Evolutionary conservation across 129 eudicot genomes (phyloP).

Genomic region (Artemisia argyi): DNA sequence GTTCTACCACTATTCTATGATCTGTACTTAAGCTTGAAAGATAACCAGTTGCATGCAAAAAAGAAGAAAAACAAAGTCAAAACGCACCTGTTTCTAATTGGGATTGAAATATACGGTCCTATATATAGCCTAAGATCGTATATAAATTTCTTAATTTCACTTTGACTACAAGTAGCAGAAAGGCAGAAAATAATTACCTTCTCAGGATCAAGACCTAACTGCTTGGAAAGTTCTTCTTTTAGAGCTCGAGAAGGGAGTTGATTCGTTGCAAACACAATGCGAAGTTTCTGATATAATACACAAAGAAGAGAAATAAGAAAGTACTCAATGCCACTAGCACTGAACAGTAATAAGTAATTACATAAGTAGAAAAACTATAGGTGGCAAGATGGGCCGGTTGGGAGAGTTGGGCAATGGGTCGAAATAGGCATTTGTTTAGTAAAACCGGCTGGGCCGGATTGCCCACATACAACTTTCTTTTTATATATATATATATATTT

Average conservation of each 20-base stretch:
- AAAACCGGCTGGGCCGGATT: too few species aligned
- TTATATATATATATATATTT: too few species aligned
- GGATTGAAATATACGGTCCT: not conserved
- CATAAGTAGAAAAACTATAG: not conserved
- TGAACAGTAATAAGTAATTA: slow-evolving; percentile 6
- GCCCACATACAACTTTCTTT: too few species aligned
- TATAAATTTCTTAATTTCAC: not conserved
- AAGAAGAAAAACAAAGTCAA: not conserved
- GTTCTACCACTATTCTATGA: not conserved
- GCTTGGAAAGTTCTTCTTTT: slow-evolving; percentile 64
- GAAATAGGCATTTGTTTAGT: not conserved
- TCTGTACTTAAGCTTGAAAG: not conserved
- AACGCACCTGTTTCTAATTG: not conserved
- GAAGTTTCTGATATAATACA: slow-evolving; percentile 71
- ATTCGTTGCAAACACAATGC: slow-evolving; percentile 72
- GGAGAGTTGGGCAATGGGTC: not conserved
- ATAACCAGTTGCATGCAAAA: not conserved
- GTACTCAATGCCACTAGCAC: slow-evolving; percentile 9
- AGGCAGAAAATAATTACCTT: slow-evolving; percentile 51
- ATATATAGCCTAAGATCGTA: not conserved
- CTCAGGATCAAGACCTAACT: slow-evolving; percentile 76
- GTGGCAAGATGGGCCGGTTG: not conserved
- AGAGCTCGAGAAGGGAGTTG: slow-evolving; percentile 86
- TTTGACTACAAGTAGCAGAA: not conserved
- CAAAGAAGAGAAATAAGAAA: slow-evolving; percentile 9